Base-by-base conservation (phyloP, 2,329 filamentous ascomycete genomes). In the Calcarisporium arbuscula region DNA sequence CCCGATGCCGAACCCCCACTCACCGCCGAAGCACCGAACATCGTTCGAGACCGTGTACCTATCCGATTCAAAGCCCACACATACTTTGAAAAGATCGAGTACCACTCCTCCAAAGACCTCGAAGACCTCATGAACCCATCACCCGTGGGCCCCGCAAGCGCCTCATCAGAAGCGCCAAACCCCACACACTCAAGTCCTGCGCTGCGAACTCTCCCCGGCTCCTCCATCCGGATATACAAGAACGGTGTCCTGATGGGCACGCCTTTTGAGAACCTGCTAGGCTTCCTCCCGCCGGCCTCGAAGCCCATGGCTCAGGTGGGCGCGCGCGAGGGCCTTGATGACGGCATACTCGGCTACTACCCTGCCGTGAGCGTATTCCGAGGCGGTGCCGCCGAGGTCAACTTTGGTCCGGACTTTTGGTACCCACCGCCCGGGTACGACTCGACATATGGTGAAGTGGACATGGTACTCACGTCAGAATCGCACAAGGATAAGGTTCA, bases 371-470 rank as follows among this genome's bases (percentile, higher is more conserved):
- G 88, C 48, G 84, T 92, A 16, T 96, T 95, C 62, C 80, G 85
- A 28, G 90, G 89, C 34, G 92, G 90, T 17, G 84, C 89, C 2
- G 89, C 85, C 12, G 85, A 96, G 57, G 82, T 90, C 49, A 95
- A 95, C 59, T 95, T 98, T 54, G 90, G 92, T 1, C 88, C 87
- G 0, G 72, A 92, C 20, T 96, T 95, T 65, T 95, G 89, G 88
- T 84, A 70, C 53, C 86, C 88, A 12, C 89, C 89, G 1, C 71
- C 77, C 4, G 74, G 70, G 15, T 67, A 70, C 31, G 63, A 61
- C 20, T 55, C 62, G n/a, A 56, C 57, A 12, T 54, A 57, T 18
- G 61, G 60, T 9, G 70, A 74, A 34, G 63, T 65, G 9, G 70
- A 73, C 28, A 70, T 75, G 62, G 47, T 57, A 4, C 45, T 36